Evolutionary conservation across 2,329 filamentous ascomycete species (phyloP), one percentile per base, ranked within the genome.

Genomic region (Pleurostoma richardsiae): DNA sequence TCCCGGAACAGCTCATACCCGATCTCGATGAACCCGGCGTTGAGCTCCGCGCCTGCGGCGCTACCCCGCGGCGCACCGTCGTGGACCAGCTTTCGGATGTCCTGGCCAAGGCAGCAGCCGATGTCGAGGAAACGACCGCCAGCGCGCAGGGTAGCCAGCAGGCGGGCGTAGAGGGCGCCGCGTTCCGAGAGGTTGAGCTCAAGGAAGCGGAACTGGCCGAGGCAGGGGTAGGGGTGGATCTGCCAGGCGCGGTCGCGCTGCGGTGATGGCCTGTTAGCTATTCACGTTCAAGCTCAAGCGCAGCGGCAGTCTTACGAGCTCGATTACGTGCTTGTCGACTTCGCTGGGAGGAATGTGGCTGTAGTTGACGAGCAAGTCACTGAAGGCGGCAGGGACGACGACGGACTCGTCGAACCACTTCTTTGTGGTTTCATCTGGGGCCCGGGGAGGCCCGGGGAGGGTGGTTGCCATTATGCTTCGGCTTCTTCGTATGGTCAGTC

Each of bases 1-100:
- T 72, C 69, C 10, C 55, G 53, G 54, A 73, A 73, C 8, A 73
- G 55, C 41, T 67, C 59, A 52, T 68, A 71, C 4, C 70, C 69
- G 1, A 68, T 49, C 8, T 68, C 60, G 51, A 71, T 62, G 52
- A 72, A 67, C 3, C 56, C 58, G 3, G 56, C 54, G 31, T 62
- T 56, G 26, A 71, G 57, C 46, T 69, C 66, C 28, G 61, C 59
- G 7, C 60, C 64, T 48, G 59, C 63, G 4, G 69, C 49, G 8
- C 60, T 53, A 4, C 50, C 46, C 0, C 58, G 47, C 1, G 55
- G 56, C 1, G 54, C 63, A 19, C 67, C 67, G 45, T 70, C 66
- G 31, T 52, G 55, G 31, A 63, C 58, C 2, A 74, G 60, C 52
- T 69, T 69, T 30, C 69, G 68, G 29, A 71, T 26, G 49, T 71